Evolutionary conservation across 2,329 filamentous ascomycete genomes (phyloP).

Genomic region (Diaporthe australafricana): DNA sequence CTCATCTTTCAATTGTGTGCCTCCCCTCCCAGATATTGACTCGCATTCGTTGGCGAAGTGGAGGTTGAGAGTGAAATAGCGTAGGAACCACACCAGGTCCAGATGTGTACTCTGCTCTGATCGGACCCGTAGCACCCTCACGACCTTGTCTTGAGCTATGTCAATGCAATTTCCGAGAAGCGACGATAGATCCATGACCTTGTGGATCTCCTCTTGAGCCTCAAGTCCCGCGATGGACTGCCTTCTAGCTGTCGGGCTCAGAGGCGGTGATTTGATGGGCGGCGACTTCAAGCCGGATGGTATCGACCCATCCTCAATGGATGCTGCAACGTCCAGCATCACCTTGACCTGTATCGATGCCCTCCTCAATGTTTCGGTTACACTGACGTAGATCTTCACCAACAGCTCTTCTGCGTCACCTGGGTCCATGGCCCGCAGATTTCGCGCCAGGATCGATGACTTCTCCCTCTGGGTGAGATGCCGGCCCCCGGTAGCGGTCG

Average conservation of each 20-base stretch:
- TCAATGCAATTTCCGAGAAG: constrained; percentile 85
- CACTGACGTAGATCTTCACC: constrained; percentile 83
- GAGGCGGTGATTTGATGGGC: constrained; percentile 62
- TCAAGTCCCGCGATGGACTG: constrained; percentile 55
- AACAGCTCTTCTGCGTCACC: constrained; percentile 88
- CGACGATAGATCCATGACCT: constrained; percentile 81
- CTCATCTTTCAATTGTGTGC: constrained; percentile 79
- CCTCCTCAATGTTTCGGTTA: constrained; percentile 87
- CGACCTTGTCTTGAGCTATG: constrained; percentile 80
- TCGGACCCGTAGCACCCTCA: constrained; percentile 81
- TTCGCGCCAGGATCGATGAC: constrained; percentile 87
- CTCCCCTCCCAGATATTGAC: constrained; percentile 82
- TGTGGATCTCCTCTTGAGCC: constrained; percentile 80
- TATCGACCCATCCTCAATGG: constrained; percentile 61
- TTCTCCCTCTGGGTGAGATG: constrained; percentile 86
- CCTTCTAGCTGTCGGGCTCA: constrained; percentile 59
- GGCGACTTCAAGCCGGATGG: constrained; percentile 59
- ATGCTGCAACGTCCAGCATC: constrained; percentile 91
- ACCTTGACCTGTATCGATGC: constrained; percentile 93
- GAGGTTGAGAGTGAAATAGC: constrained; percentile 85
- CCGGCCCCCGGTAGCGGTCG: constrained; percentile 77
- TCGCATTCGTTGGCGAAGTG: constrained; percentile 90
- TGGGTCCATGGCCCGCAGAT: constrained; percentile 84
- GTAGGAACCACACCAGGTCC: constrained; percentile 76
- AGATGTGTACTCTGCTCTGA: constrained; percentile 78